Evolutionary conservation across 345 rosid genomes (phyloP).

Genomic region (Aquilaria sinensis): DNA sequence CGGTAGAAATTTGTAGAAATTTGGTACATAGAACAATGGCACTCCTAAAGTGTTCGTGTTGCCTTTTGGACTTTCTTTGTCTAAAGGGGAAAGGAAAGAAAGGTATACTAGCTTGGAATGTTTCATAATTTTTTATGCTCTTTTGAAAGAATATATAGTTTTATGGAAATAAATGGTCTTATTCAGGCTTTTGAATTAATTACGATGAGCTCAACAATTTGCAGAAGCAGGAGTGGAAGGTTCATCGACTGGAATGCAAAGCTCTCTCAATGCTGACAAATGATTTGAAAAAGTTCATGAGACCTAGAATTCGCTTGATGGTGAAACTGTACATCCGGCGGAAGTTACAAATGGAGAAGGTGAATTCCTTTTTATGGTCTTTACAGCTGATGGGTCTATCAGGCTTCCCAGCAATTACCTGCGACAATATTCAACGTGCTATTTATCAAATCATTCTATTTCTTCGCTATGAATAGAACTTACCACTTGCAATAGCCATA

Average conservation of each 20-base stretch:
- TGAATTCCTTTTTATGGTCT: slow-evolving; percentile 25
- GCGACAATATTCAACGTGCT: too few relatives aligned
- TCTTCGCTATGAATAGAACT: too few relatives aligned
- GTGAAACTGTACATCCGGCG: slow-evolving; percentile 55
- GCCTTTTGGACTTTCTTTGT: neutral
- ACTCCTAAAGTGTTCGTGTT: neutral
- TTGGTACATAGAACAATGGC: neutral
- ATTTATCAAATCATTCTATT: too few relatives aligned
- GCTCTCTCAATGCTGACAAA: slow-evolving; percentile 58
- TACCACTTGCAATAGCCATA: too few relatives aligned
- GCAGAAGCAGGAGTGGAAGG: slow-evolving; percentile 78
- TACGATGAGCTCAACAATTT: neutral
- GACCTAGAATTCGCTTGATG: slow-evolving; percentile 80
- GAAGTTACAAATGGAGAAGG: slow-evolving; percentile 69
- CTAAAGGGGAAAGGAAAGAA: neutral
- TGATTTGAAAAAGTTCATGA: slow-evolving; percentile 47
- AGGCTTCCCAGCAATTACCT: too few relatives aligned
- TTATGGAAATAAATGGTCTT: too few relatives aligned
- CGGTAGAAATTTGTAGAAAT: neutral
- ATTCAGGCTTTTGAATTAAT: too few relatives aligned
- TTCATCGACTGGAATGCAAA: slow-evolving; percentile 78
- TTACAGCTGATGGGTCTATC: too few relatives aligned
- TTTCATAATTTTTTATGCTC: neutral
- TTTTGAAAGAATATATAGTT: neutral
- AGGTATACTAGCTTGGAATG: neutral